Percentiles rank a stretch among this genome's conserved stretches.
Conservation (phyloP, 2,329 filamentous ascomycete genomes). For the Hirsutella thompsonii region DNA sequence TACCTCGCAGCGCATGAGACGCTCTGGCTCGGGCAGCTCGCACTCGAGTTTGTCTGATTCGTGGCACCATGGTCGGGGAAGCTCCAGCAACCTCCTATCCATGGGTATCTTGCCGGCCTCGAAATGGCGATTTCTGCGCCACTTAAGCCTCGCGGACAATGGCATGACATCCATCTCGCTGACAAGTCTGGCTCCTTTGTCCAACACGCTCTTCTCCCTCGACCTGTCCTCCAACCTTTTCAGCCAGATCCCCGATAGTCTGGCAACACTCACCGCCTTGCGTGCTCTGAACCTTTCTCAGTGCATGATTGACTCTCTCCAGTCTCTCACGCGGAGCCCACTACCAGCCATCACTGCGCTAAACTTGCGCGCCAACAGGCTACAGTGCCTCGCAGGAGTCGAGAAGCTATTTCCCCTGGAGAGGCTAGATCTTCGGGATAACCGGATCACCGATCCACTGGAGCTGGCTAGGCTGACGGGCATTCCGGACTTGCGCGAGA, state of each 20-base stretch:
- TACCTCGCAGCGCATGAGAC: slow-evolving; percentile 60
- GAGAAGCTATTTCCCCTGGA: slow-evolving; percentile 83
- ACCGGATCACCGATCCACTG: slow-evolving; percentile 77
- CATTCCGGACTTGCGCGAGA: slow-evolving; percentile 81
- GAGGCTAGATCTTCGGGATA: slow-evolving; percentile 82
- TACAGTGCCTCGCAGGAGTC: slow-evolving; percentile 77
- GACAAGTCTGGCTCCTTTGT: slow-evolving; percentile 65
- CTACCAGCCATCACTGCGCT: slow-evolving; percentile 87
- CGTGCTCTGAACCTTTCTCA: slow-evolving; percentile 87
- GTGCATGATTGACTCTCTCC: slow-evolving; percentile 93
- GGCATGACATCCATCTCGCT: slow-evolving; percentile 68
- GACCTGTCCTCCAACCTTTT: slow-evolving; percentile 91
- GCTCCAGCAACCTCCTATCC: slow-evolving; percentile 64
- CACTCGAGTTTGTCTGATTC: slow-evolving; percentile 64
- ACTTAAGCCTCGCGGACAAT: slow-evolving; percentile 87
- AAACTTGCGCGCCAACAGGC: slow-evolving; percentile 79
- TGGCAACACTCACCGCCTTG: slow-evolving; percentile 76
- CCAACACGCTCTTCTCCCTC: slow-evolving; percentile 79
- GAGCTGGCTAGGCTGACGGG: slow-evolving; percentile 82
- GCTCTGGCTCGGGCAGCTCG: slow-evolving; percentile 86
- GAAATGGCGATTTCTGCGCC: slow-evolving; percentile 91
- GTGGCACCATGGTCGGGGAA: slow-evolving; percentile 50
- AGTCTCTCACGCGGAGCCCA: slow-evolving; percentile 74
- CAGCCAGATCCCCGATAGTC: slow-evolving; percentile 82
- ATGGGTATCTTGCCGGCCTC: slow-evolving; percentile 63